Percentiles rank a stretch among this genome's conserved stretches.
Evolutionary conservation across 2,329 filamentous ascomycete genomes (phyloP).

Genomic region (Botrytis aclada): DNA sequence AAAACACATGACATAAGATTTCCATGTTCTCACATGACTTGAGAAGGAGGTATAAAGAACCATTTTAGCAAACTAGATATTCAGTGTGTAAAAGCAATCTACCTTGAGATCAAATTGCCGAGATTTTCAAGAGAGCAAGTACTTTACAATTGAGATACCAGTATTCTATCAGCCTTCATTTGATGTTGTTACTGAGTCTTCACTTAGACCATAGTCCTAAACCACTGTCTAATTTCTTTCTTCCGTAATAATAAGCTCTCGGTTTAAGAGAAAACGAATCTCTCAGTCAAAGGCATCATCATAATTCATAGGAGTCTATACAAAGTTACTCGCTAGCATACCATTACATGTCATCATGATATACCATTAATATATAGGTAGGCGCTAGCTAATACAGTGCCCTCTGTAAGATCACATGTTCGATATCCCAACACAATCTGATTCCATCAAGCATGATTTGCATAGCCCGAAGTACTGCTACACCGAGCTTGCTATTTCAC

Average conservation of each 20-base stretch:
- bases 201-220: neutral
- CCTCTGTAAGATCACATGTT: too few species aligned
- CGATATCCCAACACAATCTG: too few species aligned
- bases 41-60: neutral
- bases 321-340: neutral
- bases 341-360: neutral
- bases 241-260: neutral
- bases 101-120: neutral
- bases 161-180: neutral
- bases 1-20: neutral
- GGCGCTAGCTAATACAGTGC: too few species aligned
- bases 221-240: neutral
- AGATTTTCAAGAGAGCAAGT: neutral
- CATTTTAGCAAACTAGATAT: neutral
- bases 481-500: neutral
- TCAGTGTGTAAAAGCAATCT: neutral
- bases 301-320: neutral
- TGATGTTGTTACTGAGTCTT: neutral
- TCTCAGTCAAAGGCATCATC: neutral
- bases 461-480: neutral
- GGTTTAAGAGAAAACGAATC: neutral
- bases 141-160: neutral
- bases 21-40: neutral
- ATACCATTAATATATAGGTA: too few species aligned
- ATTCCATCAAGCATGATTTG: neutral